A percentile compares a stretch with the other conserved stretches of the same genome.
These are phyloP conservation scores for Magnusiomyces sp. DNA, from an alignment of 1,139 yeast species.

Conservation along the genomic window DNA sequence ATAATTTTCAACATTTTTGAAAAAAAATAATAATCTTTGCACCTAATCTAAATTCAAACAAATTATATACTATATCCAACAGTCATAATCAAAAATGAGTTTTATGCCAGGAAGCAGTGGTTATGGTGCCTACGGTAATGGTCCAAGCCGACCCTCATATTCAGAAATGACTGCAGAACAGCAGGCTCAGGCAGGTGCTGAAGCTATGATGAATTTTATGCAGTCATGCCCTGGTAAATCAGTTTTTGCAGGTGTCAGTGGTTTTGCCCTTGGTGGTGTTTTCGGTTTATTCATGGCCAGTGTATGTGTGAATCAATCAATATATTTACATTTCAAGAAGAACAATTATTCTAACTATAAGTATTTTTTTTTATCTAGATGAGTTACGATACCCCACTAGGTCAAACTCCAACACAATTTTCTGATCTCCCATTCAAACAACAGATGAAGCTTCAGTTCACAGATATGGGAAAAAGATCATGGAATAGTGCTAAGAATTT, in stretches of 20 bases:
- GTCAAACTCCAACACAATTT: constrained; percentile 39
- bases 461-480: constrained; percentile 86
- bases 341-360: neutral
- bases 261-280: constrained; percentile 92
- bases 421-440: constrained; percentile 85
- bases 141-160: constrained; percentile 29
- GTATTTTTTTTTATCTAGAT: constrained; percentile 26
- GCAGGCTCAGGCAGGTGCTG: constrained; percentile 90
- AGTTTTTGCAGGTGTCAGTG: constrained; percentile 84
- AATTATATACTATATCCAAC: no score
- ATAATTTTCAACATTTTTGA: no score
- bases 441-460: constrained; percentile 84
- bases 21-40: no score
- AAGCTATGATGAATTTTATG: constrained; percentile 72
- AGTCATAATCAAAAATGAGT: constrained; percentile 10
- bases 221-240: constrained; percentile 95
- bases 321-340: neutral
- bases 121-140: constrained; percentile 9
- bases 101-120: constrained; percentile 12
- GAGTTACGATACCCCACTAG: constrained; percentile 77
- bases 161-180: constrained; percentile 82
- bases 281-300: constrained; percentile 97
- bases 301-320: constrained; percentile 42
- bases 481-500: constrained; percentile 86
- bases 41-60: no score